Evolutionary conservation across 2,329 filamentous ascomycete species (phyloP), one percentile per base, ranked within the genome.

Genomic region (Cucurbitaria berberidis): DNA sequence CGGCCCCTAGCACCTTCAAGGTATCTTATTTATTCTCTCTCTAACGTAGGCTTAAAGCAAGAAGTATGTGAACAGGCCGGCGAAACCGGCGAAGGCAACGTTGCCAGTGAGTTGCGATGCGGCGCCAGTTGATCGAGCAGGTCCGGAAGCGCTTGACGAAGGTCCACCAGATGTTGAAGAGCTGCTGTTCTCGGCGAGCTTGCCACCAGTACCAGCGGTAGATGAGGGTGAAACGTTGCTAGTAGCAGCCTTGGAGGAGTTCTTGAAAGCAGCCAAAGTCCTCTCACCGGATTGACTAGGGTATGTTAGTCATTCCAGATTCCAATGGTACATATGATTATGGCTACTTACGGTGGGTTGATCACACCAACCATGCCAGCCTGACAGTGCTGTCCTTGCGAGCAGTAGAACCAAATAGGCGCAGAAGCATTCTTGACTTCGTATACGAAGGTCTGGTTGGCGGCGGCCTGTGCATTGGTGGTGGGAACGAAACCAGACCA

Each of bases 361-460:
- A 76, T 74, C 4, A 73, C 74, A 59, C 71, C 73, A 26, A 75
- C 74, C 74, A 76, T 76, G 45, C 74, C 74, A 34, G 32, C 48
- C 53, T 75, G 69, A 65, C 74, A 77, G 53, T 77, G 74, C 59
- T 59, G 49, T 44, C 59, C 72, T 48, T 74, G 73, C n/a, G 70
- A 66, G 67, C 74, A 77, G 67, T 77, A 77, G 64, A 73, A 74
- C 69, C 73, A 75, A 54, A 75, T 61, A n/a, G 74, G 74, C 13
- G 64, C 56, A 13, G 71, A 72, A 34, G 67, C 70, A 41, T 76
- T 73, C 11, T 45, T 71, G 51, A 77, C 70, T 13, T 63, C 64
- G 53, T 70, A 65, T 40, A 62, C 66, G 62, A 72, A 77, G 6
- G 66, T 68, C 41, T 49, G 61, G 36, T 60, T 52, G 11, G 70